Evolutionary conservation across 495 filamentous ascomycete species (phyloP).

Genomic region (Astrocystis sublimbata): DNA sequence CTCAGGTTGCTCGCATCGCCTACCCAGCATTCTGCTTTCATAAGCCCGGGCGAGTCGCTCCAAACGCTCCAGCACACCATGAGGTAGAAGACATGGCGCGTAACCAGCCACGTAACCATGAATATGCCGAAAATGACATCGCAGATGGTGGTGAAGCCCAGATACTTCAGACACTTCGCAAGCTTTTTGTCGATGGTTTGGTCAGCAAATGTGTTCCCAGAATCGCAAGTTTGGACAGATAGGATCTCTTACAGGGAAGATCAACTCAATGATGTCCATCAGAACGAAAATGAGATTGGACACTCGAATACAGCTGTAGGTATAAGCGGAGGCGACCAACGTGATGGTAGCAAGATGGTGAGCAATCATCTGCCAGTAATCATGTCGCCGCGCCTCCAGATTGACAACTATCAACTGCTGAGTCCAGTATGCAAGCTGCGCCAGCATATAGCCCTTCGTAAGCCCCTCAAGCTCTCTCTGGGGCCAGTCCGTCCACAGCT

Average conservation of each 20-base stretch:
- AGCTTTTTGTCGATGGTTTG: conserved; percentile 49
- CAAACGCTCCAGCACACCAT: conserved; percentile 66
- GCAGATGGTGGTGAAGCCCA: conserved; percentile 62
- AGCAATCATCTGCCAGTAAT: conserved; percentile 75
- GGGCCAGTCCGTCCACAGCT: conserved; percentile 71
- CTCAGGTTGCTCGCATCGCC: conserved; percentile 46
- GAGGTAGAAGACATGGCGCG: conserved; percentile 68
- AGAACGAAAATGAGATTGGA: conserved; percentile 70
- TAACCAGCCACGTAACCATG: conserved; percentile 67
- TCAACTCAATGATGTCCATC: conserved; percentile 76
- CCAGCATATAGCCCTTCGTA: conserved; percentile 73
- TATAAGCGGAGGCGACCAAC: conserved; percentile 64
- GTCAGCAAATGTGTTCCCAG: background rate
- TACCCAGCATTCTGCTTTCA: conserved; percentile 63
- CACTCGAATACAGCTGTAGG: conserved; percentile 65
- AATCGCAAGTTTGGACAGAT: no score
- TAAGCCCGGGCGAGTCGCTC: conserved; percentile 53
- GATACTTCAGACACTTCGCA: conserved; percentile 75
- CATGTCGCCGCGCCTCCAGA: conserved; percentile 74
- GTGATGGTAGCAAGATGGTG: conserved; percentile 72
- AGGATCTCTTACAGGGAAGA: conserved; percentile 61
- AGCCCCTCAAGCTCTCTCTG: conserved; percentile 56
- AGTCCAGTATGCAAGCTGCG: conserved; percentile 72
- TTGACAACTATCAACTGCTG: conserved; percentile 78
- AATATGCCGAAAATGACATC: conserved; percentile 73